Base-by-base conservation (phyloP, 495 filamentous ascomycete species). In the Geopyxis carbonaria region DNA sequence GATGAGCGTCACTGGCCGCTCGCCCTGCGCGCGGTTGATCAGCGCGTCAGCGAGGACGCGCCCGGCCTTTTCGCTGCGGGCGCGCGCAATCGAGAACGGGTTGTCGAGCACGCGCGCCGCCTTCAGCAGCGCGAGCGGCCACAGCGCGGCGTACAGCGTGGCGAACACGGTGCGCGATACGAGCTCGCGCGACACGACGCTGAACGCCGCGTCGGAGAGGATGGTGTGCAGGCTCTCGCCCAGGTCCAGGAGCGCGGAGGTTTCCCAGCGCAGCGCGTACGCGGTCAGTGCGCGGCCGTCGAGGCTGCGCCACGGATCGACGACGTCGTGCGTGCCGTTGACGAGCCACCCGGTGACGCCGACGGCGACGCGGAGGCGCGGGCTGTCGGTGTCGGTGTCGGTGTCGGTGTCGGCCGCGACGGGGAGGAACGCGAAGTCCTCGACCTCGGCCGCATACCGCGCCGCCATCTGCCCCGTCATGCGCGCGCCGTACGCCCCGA, bases 391-490 rank as follows among this genome's bases (percentile, higher is more conserved):
- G 19, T 49, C 61, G 58, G 57, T 48, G 46, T 65, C 48, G 13
- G 21, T 30, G n/a, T 47, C 58, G 9, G 53, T 50, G 2, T 43
- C 34, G 9, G 66, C 65, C 23, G 68, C 64, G 27, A 91, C 60
- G 1, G 85, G 83, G 11, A 93, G 56, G 48, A 97, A 86, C 4
- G 73, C 83, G 57, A 94, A 93, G 57, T 94, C 85, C 34, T 77
- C 68, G 10, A 94, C 76, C 43, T 94, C 85, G 39, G 72, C 75
- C 13, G 81, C 76, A 58, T 93, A 89, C 30, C 75, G 67, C 44
- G 87, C 83, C 69, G 94, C 79, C 73, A 84, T 78, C 53, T 80
- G 72, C 22, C 78, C 75, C 1, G 78, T 79, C 72, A 89, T 84
- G 10, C 78, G 68, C 9, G 75, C 80, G 18, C 85, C 85, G 54